Conservation (phyloP, 73 alveolate genomes). For the Paramecium bursaria region DNA sequence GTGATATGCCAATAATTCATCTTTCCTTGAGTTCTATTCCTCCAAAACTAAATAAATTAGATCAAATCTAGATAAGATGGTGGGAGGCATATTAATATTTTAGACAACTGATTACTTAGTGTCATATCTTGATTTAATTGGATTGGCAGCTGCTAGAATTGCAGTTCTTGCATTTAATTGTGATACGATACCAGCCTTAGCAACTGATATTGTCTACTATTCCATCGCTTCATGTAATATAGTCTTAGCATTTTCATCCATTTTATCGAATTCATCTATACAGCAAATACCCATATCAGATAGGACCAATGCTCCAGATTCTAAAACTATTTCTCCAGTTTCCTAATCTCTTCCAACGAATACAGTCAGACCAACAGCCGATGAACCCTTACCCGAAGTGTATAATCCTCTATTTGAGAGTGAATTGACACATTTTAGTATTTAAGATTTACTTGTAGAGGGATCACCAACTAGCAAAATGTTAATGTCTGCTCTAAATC, state of each 20-base stretch:
- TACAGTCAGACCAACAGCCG: conserved; percentile 99
- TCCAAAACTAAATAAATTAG: conserved; percentile 97
- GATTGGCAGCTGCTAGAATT: conserved; percentile 99
- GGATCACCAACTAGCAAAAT: conserved; percentile 99
- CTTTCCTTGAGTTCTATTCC: conserved; percentile 89
- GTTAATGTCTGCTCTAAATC: conserved; percentile 96
- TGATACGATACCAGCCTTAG: conserved; percentile 99
- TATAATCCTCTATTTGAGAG: conserved; percentile 98
- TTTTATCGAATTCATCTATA: conserved; percentile 99
- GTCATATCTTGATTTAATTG: conserved; percentile 83
- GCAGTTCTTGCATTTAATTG: conserved; percentile 99
- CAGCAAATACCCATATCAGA: conserved; percentile 99
- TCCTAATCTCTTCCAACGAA: conserved; percentile 99
- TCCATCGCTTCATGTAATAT: conserved; percentile 84
- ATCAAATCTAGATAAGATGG: conserved; percentile 98
- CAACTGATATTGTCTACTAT: conserved; percentile 94
- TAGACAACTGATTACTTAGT: conserved; percentile 97
- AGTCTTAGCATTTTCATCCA: conserved; percentile 96
- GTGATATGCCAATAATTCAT: conserved; percentile 95
- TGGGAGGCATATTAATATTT: conserved; percentile 96
- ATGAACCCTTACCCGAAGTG: conserved; percentile 98
- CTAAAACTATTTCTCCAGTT: conserved; percentile 97
- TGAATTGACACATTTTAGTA: conserved; percentile 89
- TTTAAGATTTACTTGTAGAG: conserved; percentile 98
- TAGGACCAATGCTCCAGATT: conserved; percentile 99